Evolutionary conservation across 2,329 filamentous ascomycete genomes (phyloP).

Genomic region (Cladorrhinum sp.): DNA sequence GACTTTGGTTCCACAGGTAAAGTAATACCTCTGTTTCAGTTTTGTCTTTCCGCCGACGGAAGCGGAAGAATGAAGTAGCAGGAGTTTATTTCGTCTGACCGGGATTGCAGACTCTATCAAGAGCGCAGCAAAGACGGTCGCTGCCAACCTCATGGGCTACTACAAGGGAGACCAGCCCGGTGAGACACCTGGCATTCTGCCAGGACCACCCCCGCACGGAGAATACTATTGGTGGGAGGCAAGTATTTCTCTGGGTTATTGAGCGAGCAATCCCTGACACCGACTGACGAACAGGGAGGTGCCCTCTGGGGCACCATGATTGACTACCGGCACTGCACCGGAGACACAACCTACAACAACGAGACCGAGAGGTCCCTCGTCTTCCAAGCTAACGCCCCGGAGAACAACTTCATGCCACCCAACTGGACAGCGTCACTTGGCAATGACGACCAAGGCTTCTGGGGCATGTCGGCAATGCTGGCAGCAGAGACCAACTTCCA

Average conservation of each 20-base stretch:
- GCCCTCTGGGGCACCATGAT: constrained; percentile 61
- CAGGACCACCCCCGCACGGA: constrained; percentile 44
- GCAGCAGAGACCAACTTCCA: constrained; percentile 55
- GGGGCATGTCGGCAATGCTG: constrained; percentile 57
- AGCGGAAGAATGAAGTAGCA: no score
- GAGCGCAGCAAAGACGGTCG: constrained; percentile 32
- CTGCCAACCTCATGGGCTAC: constrained; percentile 44
- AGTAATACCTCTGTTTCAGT: not conserved
- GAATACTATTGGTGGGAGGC: constrained; percentile 63
- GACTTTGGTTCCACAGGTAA: not conserved
- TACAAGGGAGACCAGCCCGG: constrained; percentile 45
- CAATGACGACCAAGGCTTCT: constrained; percentile 66
- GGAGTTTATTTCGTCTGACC: not conserved
- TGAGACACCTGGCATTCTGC: constrained; percentile 44
- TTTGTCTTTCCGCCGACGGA: no score
- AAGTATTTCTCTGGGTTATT: not conserved
- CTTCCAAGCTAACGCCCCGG: constrained; percentile 30
- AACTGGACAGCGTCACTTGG: constrained; percentile 34
- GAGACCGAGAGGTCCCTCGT: constrained; percentile 29
- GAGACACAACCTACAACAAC: constrained; percentile 56
- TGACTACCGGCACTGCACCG: constrained; percentile 63
- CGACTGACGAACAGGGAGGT: constrained; percentile 41
- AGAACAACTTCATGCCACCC: constrained; percentile 30
- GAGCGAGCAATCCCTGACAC: not conserved
- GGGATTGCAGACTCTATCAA: constrained; percentile 21